Evolutionary conservation across 1,284 basidiomycete genomes (phyloP).

Genomic region (Tremellales sp.): DNA sequence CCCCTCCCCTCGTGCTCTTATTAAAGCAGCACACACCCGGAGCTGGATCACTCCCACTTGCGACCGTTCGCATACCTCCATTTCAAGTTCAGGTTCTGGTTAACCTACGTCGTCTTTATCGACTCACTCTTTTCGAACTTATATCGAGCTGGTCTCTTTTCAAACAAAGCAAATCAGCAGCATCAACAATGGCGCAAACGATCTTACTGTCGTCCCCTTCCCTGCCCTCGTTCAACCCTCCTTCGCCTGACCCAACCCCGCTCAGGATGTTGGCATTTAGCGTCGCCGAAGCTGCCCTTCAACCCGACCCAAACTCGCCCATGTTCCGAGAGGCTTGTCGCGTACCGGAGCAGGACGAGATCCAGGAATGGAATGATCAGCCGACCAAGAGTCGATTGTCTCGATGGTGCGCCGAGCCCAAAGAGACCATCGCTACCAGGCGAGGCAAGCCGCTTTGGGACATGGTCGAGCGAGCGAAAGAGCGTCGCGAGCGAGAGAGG

Average conservation of each 20-base stretch:
- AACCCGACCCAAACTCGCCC: conserved; percentile 40
- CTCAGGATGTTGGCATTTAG: conserved; percentile 39
- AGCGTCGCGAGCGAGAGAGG: conserved; percentile 23
- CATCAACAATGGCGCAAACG: not conserved
- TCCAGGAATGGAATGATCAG: too few relatives aligned
- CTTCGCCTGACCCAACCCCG: conserved; percentile 31
- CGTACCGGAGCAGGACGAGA: too few relatives aligned
- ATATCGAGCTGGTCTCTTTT: not conserved
- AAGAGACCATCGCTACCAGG: not conserved
- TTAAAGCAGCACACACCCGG: not conserved
- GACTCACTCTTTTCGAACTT: too few relatives aligned
- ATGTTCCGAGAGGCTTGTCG: too few relatives aligned
- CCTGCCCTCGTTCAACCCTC: not conserved
- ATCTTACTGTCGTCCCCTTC: not conserved
- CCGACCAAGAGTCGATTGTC: too few relatives aligned
- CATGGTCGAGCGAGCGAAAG: conserved; percentile 36
- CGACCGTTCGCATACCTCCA: too few relatives aligned
- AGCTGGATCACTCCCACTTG: not conserved
- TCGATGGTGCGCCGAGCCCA: not conserved
- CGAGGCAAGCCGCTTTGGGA: conserved; percentile 33
- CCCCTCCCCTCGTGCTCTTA: not conserved
- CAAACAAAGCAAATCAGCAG: not conserved
- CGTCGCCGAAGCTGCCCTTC: conserved; percentile 42
- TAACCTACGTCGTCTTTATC: not conserved
- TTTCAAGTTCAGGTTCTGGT: not conserved